These are phyloP conservation scores for Linum tenue DNA, from an alignment of 345 rosid genomes.

Conservation along the genomic window DNA sequence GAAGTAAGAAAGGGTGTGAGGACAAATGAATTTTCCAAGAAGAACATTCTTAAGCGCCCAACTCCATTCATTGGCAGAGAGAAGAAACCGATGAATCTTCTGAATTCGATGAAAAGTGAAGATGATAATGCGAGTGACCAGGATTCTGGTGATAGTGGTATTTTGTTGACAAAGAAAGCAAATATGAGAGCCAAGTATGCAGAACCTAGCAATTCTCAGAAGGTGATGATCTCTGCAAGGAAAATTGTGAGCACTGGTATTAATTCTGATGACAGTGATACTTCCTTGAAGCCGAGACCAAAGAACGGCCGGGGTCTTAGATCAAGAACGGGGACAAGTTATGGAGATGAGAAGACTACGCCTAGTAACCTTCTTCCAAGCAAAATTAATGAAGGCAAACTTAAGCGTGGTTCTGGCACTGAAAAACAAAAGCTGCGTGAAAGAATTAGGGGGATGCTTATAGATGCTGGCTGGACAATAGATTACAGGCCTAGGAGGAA, in stretches of 20 bases:
- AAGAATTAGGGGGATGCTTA: conserved; percentile 59
- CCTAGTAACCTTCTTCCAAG: conserved; percentile 28
- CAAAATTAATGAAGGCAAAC: conserved; percentile 41
- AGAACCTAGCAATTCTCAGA: conserved; percentile 27
- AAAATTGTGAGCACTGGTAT: conserved; percentile 5
- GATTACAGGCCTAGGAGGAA: conserved; percentile 32
- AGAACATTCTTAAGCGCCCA: conserved; percentile 29
- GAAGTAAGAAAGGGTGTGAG: conserved; percentile 28
- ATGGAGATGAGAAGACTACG: conserved; percentile 34
- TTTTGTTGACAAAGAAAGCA: conserved; percentile 28
- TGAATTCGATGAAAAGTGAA: conserved; percentile 30
- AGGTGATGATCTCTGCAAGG: conserved; percentile 12
- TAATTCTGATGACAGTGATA: conserved; percentile 24
- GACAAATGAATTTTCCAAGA: conserved; percentile 33
- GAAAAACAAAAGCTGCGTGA: conserved; percentile 91
- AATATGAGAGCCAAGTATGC: conserved; percentile 29
- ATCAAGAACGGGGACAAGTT: conserved; percentile 16
- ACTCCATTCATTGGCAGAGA: conserved; percentile 26
- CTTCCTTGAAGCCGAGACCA: conserved; percentile 14
- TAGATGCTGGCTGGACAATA: conserved; percentile 27
- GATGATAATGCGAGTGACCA: conserved; percentile 30
- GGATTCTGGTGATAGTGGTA: conserved; percentile 44
- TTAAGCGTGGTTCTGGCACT: conserved; percentile 80
- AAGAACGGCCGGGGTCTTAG: conserved; percentile 4
- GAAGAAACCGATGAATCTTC: conserved; percentile 28